Evolutionary conservation across 2,329 filamentous ascomycete species (phyloP), one percentile per base, ranked within the genome.

Genomic region (Ceratocystis papillata): DNA sequence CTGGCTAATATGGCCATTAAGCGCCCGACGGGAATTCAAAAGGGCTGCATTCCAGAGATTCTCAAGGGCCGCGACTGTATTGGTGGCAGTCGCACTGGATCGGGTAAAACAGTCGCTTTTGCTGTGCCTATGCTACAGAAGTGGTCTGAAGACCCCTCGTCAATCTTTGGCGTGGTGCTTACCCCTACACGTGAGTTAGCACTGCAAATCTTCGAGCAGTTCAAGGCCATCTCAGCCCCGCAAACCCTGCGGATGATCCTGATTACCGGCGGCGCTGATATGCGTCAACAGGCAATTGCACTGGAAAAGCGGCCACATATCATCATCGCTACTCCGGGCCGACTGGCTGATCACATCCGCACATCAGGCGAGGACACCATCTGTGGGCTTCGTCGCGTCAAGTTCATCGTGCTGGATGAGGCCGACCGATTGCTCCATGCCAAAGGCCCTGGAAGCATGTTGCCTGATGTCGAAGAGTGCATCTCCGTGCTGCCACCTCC

Each of bases 61-160:
- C 75, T 99, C 44, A 87, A 90, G 71, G 94, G 94, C 5, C 83
- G 89, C 71, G 92, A 99, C 76, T 96, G 91, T 73, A 96, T 99
- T 71, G 94, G 94, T 73, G 92, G 92, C 46, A 96, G 90, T 73
- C 83, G 91, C 69, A 99, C 94, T 0, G 94, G 94, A 79, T 96
- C 93, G 12, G 94, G 94, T 77, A 99, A 99, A 79, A 99, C 94
- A 2, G 87, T 97, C 55, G 92, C 94, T 1, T 99, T 99, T 75
- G 89, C 93, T 0, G 90, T 92, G 8, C 94, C 94, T 0, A 96
- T 99, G 68, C 78, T 99, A 69, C 93, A 97, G 74, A 88, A 87
- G 75, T 97, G 92, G 91, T 86, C 93, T 1, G 83, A 91, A 73
- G 92, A 99, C 77, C 94, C 94, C 0, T 87, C 87, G 67, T 94